Percentiles rank a stretch among this genome's conserved stretches.
These are phyloP conservation scores for Dendrocalamus latiflorus DNA, from an alignment of 202 grass and related monocot species.

Conservation along the genomic window DNA sequence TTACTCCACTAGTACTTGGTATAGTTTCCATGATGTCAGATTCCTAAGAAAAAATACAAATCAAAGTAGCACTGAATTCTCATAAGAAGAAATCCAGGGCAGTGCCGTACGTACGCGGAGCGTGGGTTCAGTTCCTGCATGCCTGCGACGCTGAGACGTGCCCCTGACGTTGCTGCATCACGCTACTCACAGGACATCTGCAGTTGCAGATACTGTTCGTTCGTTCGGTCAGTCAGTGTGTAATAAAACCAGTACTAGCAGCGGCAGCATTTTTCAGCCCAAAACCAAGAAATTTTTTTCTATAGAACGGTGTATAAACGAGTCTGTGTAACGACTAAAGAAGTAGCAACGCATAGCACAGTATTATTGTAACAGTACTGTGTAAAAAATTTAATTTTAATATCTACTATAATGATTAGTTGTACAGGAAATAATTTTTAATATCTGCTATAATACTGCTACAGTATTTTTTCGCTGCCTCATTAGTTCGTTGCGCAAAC, in stretches of 20 bases:
- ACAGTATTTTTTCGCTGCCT: too few species aligned
- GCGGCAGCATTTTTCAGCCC: background rate
- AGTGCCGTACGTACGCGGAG: background rate
- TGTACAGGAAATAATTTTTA: too few species aligned
- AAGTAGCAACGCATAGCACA: too few species aligned
- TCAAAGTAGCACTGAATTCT: background rate
- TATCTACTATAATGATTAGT: too few species aligned
- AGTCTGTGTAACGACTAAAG: too few species aligned
- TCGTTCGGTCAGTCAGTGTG: background rate
- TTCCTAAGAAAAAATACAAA: background rate
- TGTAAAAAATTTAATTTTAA: too few species aligned
- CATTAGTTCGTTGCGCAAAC: too few species aligned
- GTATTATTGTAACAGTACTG: too few species aligned
- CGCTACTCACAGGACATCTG: background rate
- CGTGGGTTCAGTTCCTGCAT: background rate
- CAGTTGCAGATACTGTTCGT: background rate
- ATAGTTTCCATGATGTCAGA: too few species aligned
- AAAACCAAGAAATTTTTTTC: too few species aligned
- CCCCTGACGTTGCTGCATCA: conserved; percentile 11
- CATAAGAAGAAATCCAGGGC: background rate
- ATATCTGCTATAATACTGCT: too few species aligned
- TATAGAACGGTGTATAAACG: too few species aligned
- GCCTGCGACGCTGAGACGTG: conserved; percentile 37
- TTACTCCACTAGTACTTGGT: background rate
- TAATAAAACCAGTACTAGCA: background rate